phyloP scores from a whole-genome alignment of 176 grass and related monocot genomes.

The Raddia distichophylla region DNA sequence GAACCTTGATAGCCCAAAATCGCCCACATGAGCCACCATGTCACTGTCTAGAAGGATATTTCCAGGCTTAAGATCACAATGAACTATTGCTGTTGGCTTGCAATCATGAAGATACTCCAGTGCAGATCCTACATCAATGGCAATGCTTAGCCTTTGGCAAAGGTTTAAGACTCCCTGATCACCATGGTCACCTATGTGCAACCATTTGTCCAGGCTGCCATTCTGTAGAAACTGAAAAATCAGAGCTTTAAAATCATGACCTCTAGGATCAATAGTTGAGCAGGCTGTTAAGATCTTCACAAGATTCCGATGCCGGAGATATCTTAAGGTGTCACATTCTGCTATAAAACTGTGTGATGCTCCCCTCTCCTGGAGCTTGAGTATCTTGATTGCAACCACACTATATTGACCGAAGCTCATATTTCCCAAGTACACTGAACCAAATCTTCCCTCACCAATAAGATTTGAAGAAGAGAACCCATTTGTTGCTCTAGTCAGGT shows the following conservation, averaged over 20 bases:
- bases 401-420: background rate
- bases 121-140: constrained; percentile 13
- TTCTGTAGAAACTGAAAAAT: constrained; percentile 29
- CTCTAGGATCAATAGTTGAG: constrained; percentile 31
- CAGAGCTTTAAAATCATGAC: constrained; percentile 40
- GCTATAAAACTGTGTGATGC: constrained; percentile 41
- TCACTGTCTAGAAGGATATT: constrained; percentile 32
- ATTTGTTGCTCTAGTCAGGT: constrained; percentile 36
- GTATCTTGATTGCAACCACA: constrained; percentile 36
- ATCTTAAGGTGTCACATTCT: constrained; percentile 41
- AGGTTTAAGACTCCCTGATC: background rate
- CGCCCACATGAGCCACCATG: constrained; percentile 11
- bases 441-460: constrained; percentile 44
- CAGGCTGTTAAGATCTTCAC: constrained; percentile 41
- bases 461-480: constrained; percentile 50
- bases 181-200: constrained; percentile 15
- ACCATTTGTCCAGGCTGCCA: constrained; percentile 41
- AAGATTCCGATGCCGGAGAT: constrained; percentile 44
- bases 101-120: constrained; percentile 21
- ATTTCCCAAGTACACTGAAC: constrained; percentile 38
- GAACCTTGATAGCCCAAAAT: constrained; percentile 30
- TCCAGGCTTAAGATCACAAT: constrained; percentile 31
- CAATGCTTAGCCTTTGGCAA: constrained; percentile 16
- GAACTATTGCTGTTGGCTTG: background rate
- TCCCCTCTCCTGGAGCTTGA: constrained; percentile 39